Base-by-base conservation (phyloP, 495 filamentous ascomycete species). In the Penicillium atrosanguineum region DNA sequence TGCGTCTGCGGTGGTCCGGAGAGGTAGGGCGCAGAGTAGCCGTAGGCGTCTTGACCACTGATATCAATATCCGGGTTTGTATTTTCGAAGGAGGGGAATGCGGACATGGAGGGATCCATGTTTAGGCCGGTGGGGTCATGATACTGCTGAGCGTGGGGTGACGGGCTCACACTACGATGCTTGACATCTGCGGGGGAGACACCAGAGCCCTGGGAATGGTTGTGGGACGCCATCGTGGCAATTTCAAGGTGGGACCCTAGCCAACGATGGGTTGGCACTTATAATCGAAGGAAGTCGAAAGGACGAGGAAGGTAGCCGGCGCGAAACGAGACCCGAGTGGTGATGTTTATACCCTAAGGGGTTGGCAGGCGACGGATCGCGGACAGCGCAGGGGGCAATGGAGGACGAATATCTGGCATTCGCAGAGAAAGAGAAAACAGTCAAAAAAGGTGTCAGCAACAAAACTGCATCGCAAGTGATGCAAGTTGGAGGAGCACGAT, bases 91-190 rank as follows among this genome's bases (percentile, higher is more conserved):
- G 65, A 51, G 38, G 62, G 56, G 34, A 59, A 49, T 52, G 65
- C 57, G n/a, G 67, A 52, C 62, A 69, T 65, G 52, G 74, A 73
- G 46, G 68, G 67, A 51, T 76, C 69, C 25, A 75, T 47, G 38
- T 63, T 65, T 44, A 76, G 62, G 14, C 65, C 68, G n/a, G 67
- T 65, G 25, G 63, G 59, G 50, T 75, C 61, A 29, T 75, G 68
- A 56, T 75, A 71, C 18, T 69, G 69, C 26, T 70, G 72, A 48
- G 51, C 57, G 60, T 72, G 71, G 40, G 66, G 55, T 41, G 70
- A 72, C 12, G 74, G 72, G 67, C 75, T 78, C 56, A 70, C 63
- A 48, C 72, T 72, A 54, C 72, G 72, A 62, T 62, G 69, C 52
- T 72, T 64, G 43, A 64, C 49, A 43, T 55, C 55, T 5, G 38